A percentile compares a stretch with the other conserved stretches of the same genome.
Evolutionary conservation across 164 flowering plant genomes (phyloP).

Genomic region (Aristolochia contorta): DNA sequence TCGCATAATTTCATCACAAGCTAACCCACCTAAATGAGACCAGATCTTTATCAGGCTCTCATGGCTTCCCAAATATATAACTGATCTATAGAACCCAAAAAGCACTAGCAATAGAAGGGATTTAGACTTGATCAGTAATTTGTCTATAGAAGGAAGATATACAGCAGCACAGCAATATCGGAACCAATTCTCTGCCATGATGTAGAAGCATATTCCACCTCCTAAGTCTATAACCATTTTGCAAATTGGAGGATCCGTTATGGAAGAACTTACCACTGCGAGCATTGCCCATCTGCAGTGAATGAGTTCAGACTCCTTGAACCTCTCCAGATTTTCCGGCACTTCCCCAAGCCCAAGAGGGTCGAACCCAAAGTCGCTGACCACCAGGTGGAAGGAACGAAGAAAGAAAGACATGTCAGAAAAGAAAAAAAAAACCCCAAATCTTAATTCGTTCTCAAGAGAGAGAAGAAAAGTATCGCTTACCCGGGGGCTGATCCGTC

Average conservation of each 20-base stretch:
- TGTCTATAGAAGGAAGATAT: no score
- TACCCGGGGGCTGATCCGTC: conserved; percentile 99
- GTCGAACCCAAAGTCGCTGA: conserved; percentile 96
- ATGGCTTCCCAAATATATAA: no score
- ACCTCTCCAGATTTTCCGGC: conserved; percentile 91
- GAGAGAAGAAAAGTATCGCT: neutral
- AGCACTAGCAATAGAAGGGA: no score
- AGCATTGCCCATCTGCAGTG: conserved; percentile 99
- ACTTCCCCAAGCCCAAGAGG: conserved; percentile 89
- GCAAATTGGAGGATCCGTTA: neutral
- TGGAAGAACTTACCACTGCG: conserved; percentile 89
- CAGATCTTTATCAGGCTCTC: no score
- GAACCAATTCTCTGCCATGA: no score
- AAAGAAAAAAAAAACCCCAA: no score
- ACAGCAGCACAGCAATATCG: no score
- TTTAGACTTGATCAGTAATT: no score
- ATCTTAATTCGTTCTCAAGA: no score
- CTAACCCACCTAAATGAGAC: neutral
- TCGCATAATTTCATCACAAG: neutral
- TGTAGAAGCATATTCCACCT: neutral
- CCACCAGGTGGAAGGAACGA: no score
- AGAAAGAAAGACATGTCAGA: no score
- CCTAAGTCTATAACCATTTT: neutral
- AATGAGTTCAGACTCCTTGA: conserved; percentile 84
- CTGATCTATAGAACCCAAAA: no score